Evolutionary conservation across 768 basidiomycete species (phyloP), one percentile per base, ranked within the genome.

Genomic region (Boletus patriciae): DNA sequence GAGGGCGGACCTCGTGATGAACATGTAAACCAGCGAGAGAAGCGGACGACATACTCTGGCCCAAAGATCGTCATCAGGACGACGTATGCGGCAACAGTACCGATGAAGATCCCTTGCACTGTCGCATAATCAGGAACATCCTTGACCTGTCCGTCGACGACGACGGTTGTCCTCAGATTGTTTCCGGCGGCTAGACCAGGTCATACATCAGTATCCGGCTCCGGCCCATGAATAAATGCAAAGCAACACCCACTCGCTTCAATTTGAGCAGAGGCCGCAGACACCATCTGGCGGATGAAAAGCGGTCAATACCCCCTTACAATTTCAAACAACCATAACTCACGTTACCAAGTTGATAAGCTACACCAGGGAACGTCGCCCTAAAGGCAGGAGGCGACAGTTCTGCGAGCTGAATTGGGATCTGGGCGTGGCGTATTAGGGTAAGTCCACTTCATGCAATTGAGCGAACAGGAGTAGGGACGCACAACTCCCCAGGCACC

Each of bases 81-180:
- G 34, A 91, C 83, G 61, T 88, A 95, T 0, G 84, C 88, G 0
- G 88, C 81, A 16, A 97, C 87, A 21, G 81, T 77, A 18, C 94
- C 94, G 45, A 97, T 86, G 40, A 97, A 77, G 66, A 97, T 94
- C n/a, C 89, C 91, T 75, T 92, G 89, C 10, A 91, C 90, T 10
- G 70, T 88, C 4, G 86, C 88, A 62, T 90, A 91, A 66, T 91
- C 81, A 3, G 84, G 72, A 0, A 85, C 85, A 18, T 63, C 64
- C 16, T 68, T 72, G 3, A 70, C 62, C 6, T 58, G 47, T 1
- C 83, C 84, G 15, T 74, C 55, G 42, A 62, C 54, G 10, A 72
- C 58, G 48, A 88, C 70, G 3, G 75, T 83, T 0, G 82, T 88
- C 55, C 70, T 72, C 27, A 88, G 66, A 37, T 83, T 66, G 18